Evolutionary conservation across 345 rosid genomes (phyloP), one percentile per base, ranked within the genome.

Genomic region (Pelargonium nanum): DNA sequence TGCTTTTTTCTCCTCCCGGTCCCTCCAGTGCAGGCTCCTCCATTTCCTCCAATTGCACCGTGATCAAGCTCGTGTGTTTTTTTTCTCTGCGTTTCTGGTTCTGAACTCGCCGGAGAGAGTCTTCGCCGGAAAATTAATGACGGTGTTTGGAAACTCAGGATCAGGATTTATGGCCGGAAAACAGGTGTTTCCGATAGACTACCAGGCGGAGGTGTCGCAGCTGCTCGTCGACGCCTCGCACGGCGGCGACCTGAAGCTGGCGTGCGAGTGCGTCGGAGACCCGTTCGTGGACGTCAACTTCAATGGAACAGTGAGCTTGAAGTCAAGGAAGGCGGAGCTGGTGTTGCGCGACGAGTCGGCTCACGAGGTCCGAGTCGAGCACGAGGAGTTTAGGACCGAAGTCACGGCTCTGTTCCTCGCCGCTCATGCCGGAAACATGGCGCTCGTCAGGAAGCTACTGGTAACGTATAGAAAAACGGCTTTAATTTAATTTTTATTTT

Each of bases 371-470:
- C 56, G 66, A 4, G 68, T 81, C 54, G 79, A 73, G 52, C 76
- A 78, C 64, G 83, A 80, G 73, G 87, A 83, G 78, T 80, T 83
- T 51, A 74, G 68, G 75, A 86, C 89, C n/a, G 89, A 81, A 40
- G 87, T 83, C 55, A 72, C 87, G 2, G 75, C 92, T 30, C 63
- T 86, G 62, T 81, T 86, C 68, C 79, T 81, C 57, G 87, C 87
- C 9, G 89, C 77, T 16, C 89, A 81, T 56, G 74, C 69, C 51
- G 92, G 92, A 40, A 78, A 80, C 73, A 22, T 70, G 53, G 58
- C 70, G 55, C 81, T 86, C 45, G 80, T 83, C 23, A 78, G 78
- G 65, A 78, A 81, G 57, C 55, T 83, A 32, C 78, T 83, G 85
- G 92, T 86, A 79, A 59, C 34, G 59, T 55, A 19, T 6, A 40